Evolutionary conservation across 2,329 filamentous ascomycete species (phyloP).

Genomic region (Cordyceps pruinosa): DNA sequence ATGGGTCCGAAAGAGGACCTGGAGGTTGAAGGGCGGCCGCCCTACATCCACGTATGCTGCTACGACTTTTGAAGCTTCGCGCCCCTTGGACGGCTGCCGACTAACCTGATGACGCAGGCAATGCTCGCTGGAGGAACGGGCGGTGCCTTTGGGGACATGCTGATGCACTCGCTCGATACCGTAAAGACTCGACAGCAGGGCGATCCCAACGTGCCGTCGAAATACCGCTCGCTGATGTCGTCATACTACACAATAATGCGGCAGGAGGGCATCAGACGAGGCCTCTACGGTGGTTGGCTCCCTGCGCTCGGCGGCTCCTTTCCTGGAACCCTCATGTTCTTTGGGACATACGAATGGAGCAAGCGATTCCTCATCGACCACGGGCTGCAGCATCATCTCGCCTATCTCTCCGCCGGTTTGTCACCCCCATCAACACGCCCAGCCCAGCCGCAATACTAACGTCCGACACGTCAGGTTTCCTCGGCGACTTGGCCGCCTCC

Average conservation of each 20-base stretch:
- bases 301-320: slow-evolving; percentile 90
- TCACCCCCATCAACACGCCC: neutral
- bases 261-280: slow-evolving; percentile 80
- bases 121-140: slow-evolving; percentile 95
- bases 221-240: slow-evolving; percentile 82
- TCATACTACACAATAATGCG: slow-evolving; percentile 90
- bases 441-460: neutral
- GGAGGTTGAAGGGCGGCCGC: slow-evolving; percentile 36
- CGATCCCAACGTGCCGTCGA: slow-evolving; percentile 85
- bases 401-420: slow-evolving; percentile 78
- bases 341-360: slow-evolving; percentile 92
- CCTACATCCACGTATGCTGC: slow-evolving; percentile 36
- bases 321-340: slow-evolving; percentile 89
- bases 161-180: slow-evolving; percentile 98
- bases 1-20: slow-evolving; percentile 30
- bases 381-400: slow-evolving; percentile 72
- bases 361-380: slow-evolving; percentile 83
- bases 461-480: slow-evolving; percentile 54
- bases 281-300: slow-evolving; percentile 87
- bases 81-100: neutral
- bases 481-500: slow-evolving; percentile 87
- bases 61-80: neutral
- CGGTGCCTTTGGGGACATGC: slow-evolving; percentile 87
- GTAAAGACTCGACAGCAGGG: slow-evolving; percentile 98
- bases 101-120: slow-evolving; percentile 45